These are phyloP conservation scores for Lentinula detonsa DNA, from an alignment of 768 basidiomycete species.

Conservation along the genomic window DNA sequence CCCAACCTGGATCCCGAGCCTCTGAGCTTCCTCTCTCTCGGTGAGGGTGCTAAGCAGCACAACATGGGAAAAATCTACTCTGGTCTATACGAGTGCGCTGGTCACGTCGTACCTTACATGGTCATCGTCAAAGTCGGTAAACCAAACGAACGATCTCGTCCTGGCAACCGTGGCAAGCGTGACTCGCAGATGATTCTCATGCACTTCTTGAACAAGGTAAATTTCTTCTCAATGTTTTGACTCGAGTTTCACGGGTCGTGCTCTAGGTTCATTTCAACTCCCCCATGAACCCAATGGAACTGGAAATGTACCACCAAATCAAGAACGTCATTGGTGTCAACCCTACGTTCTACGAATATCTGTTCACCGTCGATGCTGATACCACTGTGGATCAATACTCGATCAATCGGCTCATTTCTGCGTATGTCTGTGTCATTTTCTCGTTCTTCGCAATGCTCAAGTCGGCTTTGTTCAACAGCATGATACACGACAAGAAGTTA, in stretches of 20 bases:
- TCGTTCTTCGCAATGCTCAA: background rate
- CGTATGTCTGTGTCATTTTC: constrained; percentile 47
- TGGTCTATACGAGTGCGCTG: constrained; percentile 87
- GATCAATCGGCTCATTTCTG: constrained; percentile 86
- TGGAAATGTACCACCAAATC: constrained; percentile 99
- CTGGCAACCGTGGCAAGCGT: constrained; percentile 97
- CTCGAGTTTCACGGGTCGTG: constrained; percentile 9
- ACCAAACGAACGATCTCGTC: constrained; percentile 86
- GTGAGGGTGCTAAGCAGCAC: constrained; percentile 92
- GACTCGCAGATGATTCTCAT: constrained; percentile 95
- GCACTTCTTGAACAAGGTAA: constrained; percentile 95
- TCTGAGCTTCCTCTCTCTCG: constrained; percentile 87
- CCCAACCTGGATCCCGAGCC: constrained; percentile 93
- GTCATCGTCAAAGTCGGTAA: constrained; percentile 93
- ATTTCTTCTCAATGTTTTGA: background rate
- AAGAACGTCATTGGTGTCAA: constrained; percentile 99
- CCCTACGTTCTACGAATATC: constrained; percentile 95
- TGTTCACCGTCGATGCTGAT: constrained; percentile 92
- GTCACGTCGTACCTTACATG: constrained; percentile 94
- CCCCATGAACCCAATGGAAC: constrained; percentile 93
- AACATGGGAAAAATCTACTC: constrained; percentile 99
- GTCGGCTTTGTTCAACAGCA: constrained; percentile 39
- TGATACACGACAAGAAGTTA: constrained; percentile 95
- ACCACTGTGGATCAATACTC: constrained; percentile 88
- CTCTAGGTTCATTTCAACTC: constrained; percentile 89